A percentile compares a stretch with the other conserved stretches of the same genome.
Evolutionary conservation across 2,329 filamentous ascomycete species (phyloP).

Genomic region (Lasiodiplodia gonubiensis): DNA sequence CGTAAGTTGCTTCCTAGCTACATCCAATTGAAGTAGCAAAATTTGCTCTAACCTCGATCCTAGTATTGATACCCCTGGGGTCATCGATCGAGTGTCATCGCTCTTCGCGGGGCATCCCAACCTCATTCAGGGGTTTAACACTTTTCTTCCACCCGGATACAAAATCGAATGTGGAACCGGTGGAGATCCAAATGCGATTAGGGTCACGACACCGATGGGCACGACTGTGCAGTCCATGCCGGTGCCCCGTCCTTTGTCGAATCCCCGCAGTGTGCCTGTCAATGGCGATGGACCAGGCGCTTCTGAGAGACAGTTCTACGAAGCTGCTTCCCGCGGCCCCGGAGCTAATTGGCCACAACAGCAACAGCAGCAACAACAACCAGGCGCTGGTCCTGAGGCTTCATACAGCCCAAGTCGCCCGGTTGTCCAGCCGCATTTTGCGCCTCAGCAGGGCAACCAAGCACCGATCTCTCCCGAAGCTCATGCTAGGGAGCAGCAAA

Average conservation of each 20-base stretch:
- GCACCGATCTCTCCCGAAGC: constrained; percentile 46
- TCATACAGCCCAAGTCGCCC: constrained; percentile 53
- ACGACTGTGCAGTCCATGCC: constrained; percentile 91
- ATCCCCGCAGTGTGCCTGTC: constrained; percentile 55
- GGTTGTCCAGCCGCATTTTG: constrained; percentile 48
- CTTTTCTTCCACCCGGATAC: constrained; percentile 93
- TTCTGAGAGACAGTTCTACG: constrained; percentile 44
- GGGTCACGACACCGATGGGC: constrained; percentile 97
- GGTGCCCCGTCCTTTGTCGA: constrained; percentile 52
- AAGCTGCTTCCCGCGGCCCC: constrained; percentile 37
- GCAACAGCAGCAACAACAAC: constrained; percentile 37
- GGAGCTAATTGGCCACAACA: constrained; percentile 46
- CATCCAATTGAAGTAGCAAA: not conserved
- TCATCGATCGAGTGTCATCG: constrained; percentile 94
- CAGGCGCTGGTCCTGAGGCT: constrained; percentile 43
- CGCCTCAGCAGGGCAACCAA: constrained; percentile 42
- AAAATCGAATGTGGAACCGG: constrained; percentile 94
- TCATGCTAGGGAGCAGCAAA: constrained; percentile 35
- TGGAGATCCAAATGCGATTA: constrained; percentile 92
- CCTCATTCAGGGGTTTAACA: constrained; percentile 97
- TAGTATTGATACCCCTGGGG: constrained; percentile 92
- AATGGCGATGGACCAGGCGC: constrained; percentile 62
- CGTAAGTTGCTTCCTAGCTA: constrained; percentile 60
- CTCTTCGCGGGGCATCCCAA: constrained; percentile 95
- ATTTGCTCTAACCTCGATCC: not conserved